Percentiles rank a stretch among this genome's conserved stretches.
Conservation (phyloP, 1,284 basidiomycete species). For the Meripilus lineatus region DNA sequence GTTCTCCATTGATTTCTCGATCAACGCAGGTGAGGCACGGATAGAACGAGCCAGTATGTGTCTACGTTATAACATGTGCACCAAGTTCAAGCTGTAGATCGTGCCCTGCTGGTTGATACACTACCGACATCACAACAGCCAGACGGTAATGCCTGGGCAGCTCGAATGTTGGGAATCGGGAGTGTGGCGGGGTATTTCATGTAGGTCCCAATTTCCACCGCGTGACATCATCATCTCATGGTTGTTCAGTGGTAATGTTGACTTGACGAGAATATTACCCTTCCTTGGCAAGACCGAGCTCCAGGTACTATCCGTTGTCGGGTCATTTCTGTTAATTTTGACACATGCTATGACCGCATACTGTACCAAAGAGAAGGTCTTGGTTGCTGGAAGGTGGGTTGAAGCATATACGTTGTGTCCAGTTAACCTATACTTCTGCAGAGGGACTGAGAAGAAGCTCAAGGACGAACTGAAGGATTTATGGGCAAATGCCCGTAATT, state of each 20-base stretch:
- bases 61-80: too few species aligned
- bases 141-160: constrained; percentile 92
- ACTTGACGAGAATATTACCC: constrained; percentile 61
- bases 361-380: constrained; percentile 74
- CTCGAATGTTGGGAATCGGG: constrained; percentile 81
- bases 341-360: constrained; percentile 57
- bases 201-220: constrained; percentile 41
- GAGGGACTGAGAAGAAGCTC: constrained; percentile 38
- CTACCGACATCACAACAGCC: constrained; percentile 72
- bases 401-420: background rate
- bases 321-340: constrained; percentile 45
- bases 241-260: constrained; percentile 62
- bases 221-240: background rate
- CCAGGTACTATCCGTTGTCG: constrained; percentile 65
- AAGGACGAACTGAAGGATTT: constrained; percentile 55
- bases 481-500: constrained; percentile 59
- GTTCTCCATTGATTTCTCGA: constrained; percentile 88
- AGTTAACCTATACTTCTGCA: constrained; percentile 8
- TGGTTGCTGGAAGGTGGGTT: constrained; percentile 46
- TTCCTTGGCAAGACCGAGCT: constrained; percentile 76
- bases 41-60: too few species aligned
- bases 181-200: constrained; percentile 83
- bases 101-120: constrained; percentile 74
- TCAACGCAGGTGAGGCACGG: constrained; percentile 78
- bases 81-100: constrained; percentile 77